phyloP scores from a whole-genome alignment of 176 grass and related monocot genomes.

The Elymus sibiricus region DNA sequence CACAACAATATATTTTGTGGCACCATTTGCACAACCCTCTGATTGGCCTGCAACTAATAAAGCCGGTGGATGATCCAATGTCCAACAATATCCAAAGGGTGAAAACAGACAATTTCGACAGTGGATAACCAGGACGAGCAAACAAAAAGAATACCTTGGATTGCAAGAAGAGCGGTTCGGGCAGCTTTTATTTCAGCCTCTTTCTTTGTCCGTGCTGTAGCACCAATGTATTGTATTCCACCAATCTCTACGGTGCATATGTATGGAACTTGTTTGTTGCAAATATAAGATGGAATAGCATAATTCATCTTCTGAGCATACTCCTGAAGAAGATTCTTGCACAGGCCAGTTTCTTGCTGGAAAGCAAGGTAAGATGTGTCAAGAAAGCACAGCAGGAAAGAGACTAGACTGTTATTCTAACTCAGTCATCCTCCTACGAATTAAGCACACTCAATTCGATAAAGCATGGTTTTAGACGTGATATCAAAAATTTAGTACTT shows the following conservation, averaged over 20 bases:
- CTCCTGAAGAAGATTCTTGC: slow-evolving; percentile 99
- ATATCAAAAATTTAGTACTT: neutral
- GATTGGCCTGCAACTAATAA: slow-evolving; percentile 57
- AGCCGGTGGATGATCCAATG: neutral
- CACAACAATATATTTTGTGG: slow-evolving; percentile 61
- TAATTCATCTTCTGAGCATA: slow-evolving; percentile 99
- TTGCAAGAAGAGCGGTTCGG: slow-evolving; percentile 89
- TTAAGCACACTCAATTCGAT: neutral
- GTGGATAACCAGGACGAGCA: neutral
- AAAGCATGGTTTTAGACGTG: slow-evolving; percentile 10
- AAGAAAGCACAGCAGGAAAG: neutral
- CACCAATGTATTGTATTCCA: slow-evolving; percentile 92
- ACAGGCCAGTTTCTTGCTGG: slow-evolving; percentile 92
- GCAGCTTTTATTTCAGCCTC: slow-evolving; percentile 93
- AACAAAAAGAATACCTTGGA: slow-evolving; percentile 47
- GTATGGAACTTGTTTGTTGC: slow-evolving; percentile 56
- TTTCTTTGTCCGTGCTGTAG: slow-evolving; percentile 78
- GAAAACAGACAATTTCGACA: neutral
- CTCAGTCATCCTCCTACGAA: slow-evolving; percentile 6
- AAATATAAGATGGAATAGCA: slow-evolving; percentile 84
- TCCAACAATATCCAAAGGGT: neutral
- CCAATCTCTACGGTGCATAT: slow-evolving; percentile 88
- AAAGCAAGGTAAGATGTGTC: slow-evolving; percentile 28
- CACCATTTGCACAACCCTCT: slow-evolving; percentile 41
- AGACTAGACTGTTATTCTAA: neutral